phyloP scores from a whole-genome alignment of 768 basidiomycete genomes.

The Agaricus blazei region DNA sequence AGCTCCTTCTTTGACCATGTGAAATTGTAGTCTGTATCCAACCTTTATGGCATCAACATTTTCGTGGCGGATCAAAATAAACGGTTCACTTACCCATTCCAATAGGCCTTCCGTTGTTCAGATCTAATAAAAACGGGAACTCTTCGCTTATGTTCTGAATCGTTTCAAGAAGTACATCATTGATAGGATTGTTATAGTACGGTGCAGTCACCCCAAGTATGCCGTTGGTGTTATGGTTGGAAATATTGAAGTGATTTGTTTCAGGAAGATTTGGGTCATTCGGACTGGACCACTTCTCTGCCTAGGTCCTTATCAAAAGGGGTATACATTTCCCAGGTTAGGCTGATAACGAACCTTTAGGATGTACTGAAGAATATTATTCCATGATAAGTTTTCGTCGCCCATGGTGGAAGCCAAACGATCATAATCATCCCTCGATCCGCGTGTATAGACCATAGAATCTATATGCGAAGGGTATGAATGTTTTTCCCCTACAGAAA shows the following conservation, averaged over 20 bases:
- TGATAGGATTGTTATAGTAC: conserved; percentile 3
- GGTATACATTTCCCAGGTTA: not conserved
- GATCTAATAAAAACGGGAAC: conserved; percentile 10
- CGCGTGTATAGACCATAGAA: conserved; percentile 26
- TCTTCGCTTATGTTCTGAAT: conserved; percentile 1
- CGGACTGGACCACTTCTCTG: not conserved
- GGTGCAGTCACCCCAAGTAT: conserved; percentile 4
- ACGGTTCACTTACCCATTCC: conserved; percentile 7
- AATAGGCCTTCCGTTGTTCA: conserved; percentile 10
- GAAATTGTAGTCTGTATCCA: conserved; percentile 10
- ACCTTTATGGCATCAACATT: conserved; percentile 11
- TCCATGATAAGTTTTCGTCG: conserved; percentile 26
- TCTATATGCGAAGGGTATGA: conserved; percentile 9
- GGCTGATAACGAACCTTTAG: conserved; percentile 10
- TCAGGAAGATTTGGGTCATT: not conserved
- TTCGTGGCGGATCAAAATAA: not conserved
- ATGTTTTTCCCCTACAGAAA: too few species aligned
- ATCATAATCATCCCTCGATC: conserved; percentile 27
- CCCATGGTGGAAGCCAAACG: conserved; percentile 22
- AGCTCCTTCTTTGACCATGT: conserved; percentile 13
- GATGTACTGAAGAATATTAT: conserved; percentile 22
- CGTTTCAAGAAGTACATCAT: conserved; percentile 4
- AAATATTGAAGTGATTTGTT: not conserved
- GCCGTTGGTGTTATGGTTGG: not conserved
- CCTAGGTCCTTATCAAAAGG: conserved; percentile 1